These are phyloP conservation scores for Hebeloma cylindrosporum DNA, from an alignment of 768 basidiomycete genomes.

Conservation along the genomic window DNA sequence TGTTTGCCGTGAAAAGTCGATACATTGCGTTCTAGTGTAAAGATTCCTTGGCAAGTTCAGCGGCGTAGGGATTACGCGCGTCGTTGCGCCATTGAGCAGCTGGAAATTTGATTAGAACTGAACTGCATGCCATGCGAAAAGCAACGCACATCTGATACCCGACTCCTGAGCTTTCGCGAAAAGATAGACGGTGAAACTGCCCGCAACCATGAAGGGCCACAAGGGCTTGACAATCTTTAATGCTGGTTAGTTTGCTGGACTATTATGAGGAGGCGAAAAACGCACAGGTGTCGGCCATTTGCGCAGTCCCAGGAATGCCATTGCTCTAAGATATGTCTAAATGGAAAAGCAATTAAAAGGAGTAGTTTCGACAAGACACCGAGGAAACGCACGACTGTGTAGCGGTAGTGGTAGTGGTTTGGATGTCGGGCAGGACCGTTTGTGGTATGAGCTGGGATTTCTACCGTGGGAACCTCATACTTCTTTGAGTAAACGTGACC, in stretches of 20 bases:
- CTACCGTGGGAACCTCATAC: slow-evolving; percentile 32
- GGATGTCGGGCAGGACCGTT: slow-evolving; percentile 43
- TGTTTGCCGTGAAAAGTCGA: no score
- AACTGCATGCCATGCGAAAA: neutral
- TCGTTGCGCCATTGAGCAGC: slow-evolving; percentile 72
- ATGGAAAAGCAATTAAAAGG: neutral
- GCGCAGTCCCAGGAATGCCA: slow-evolving; percentile 79
- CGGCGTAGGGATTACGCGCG: slow-evolving; percentile 81
- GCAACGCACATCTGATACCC: slow-evolving; percentile 66
- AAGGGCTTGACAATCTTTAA: slow-evolving; percentile 66
- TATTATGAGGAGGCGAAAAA: slow-evolving; percentile 23
- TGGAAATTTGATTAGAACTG: slow-evolving; percentile 10
- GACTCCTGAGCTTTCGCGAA: slow-evolving; percentile 67
- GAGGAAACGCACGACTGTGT: slow-evolving; percentile 12
- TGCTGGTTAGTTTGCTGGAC: slow-evolving; percentile 1
- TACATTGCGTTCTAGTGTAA: slow-evolving; percentile 37
- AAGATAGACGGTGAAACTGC: slow-evolving; percentile 62
- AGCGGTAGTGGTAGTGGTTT: slow-evolving; percentile 26
- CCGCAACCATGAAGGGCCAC: slow-evolving; percentile 79
- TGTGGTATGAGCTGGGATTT: slow-evolving; percentile 26
- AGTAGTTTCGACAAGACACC: neutral
- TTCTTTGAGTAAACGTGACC: no score
- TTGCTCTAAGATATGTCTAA: slow-evolving; percentile 30
- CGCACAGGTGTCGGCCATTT: slow-evolving; percentile 79
- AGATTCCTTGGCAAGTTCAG: slow-evolving; percentile 68